Percentiles rank a stretch among this genome's conserved stretches.
Evolutionary conservation across 768 basidiomycete genomes (phyloP).

Genomic region (Pholiota microspora): DNA sequence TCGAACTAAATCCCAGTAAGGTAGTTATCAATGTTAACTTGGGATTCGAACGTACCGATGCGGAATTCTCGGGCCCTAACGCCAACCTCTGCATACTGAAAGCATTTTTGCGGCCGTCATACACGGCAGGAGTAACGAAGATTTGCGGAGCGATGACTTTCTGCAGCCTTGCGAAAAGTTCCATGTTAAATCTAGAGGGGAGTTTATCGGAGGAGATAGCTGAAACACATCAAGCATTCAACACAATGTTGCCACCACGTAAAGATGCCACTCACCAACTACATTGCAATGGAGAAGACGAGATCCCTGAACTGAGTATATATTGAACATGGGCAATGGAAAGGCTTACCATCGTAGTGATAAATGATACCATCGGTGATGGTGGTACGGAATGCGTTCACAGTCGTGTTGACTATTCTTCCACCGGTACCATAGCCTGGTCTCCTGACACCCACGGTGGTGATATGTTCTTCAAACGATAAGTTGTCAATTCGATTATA

Average conservation of each 20-base stretch:
- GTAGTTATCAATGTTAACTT: no score
- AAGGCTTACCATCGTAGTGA: slow-evolving; percentile 64
- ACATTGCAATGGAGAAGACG: not conserved
- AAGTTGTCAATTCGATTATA: slow-evolving; percentile 9
- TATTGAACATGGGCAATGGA: no score
- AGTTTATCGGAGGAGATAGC: slow-evolving; percentile 25
- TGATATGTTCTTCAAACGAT: slow-evolving; percentile 25
- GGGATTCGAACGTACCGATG: slow-evolving; percentile 49
- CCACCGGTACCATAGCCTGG: slow-evolving; percentile 49
- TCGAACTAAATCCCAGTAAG: slow-evolving; percentile 46
- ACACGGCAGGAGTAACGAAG: slow-evolving; percentile 66
- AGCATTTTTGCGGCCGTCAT: slow-evolving; percentile 78
- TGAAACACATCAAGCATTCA: slow-evolving; percentile 7
- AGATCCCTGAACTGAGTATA: no score
- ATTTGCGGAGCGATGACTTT: slow-evolving; percentile 48
- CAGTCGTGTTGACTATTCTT: slow-evolving; percentile 23
- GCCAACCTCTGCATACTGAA: slow-evolving; percentile 58
- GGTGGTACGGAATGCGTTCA: slow-evolving; percentile 48
- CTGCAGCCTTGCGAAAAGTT: slow-evolving; percentile 62
- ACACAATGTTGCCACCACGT: not conserved
- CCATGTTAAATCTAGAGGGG: slow-evolving; percentile 51
- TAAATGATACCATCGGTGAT: slow-evolving; percentile 57
- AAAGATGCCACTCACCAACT: slow-evolving; percentile 25
- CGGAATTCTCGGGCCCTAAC: slow-evolving; percentile 49
- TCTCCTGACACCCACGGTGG: slow-evolving; percentile 63